Percentiles rank a stretch among this genome's conserved stretches.
Conservation (phyloP, 2,329 filamentous ascomycete species). For the Chaetomium sp. region DNA sequence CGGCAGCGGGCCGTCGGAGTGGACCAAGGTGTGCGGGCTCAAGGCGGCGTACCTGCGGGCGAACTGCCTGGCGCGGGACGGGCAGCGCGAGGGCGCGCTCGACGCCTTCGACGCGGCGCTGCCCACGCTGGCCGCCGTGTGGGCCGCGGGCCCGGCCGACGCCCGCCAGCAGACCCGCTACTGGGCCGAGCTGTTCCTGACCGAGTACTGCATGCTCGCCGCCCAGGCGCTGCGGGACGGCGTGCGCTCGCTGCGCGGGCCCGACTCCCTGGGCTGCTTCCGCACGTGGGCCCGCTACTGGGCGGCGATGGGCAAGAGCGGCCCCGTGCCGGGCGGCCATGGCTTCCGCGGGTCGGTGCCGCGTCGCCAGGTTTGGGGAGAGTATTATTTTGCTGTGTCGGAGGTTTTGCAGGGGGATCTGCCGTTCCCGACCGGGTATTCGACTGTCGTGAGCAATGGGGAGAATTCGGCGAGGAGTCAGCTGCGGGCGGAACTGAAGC, state of each 20-base stretch:
- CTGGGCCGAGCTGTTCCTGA: slow-evolving; percentile 79
- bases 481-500: slow-evolving; percentile 75
- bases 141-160: slow-evolving; percentile 50
- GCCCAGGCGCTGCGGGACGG: slow-evolving; percentile 59
- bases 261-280: slow-evolving; percentile 59
- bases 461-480: slow-evolving; percentile 59
- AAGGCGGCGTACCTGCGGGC: slow-evolving; percentile 80
- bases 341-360: slow-evolving; percentile 62
- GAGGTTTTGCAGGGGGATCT: slow-evolving; percentile 69
- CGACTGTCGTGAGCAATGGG: slow-evolving; percentile 37
- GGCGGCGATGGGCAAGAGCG: slow-evolving; percentile 42
- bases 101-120: slow-evolving; percentile 67
- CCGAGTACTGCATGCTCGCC: slow-evolving; percentile 71
- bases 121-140: slow-evolving; percentile 60
- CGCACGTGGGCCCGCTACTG: slow-evolving; percentile 73
- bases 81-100: slow-evolving; percentile 60
- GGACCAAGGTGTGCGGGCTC: slow-evolving; percentile 80
- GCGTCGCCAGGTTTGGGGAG: slow-evolving; percentile 74
- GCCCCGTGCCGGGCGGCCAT: slow-evolving; percentile 51
- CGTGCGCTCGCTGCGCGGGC: slow-evolving; percentile 53
- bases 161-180: slow-evolving; percentile 65
- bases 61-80: slow-evolving; percentile 57
- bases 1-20: slow-evolving; percentile 57
- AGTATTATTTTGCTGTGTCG: slow-evolving; percentile 81
- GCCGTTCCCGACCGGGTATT: slow-evolving; percentile 57